phyloP scores from a whole-genome alignment of 768 basidiomycete genomes.

The Mycena latifolia region DNA sequence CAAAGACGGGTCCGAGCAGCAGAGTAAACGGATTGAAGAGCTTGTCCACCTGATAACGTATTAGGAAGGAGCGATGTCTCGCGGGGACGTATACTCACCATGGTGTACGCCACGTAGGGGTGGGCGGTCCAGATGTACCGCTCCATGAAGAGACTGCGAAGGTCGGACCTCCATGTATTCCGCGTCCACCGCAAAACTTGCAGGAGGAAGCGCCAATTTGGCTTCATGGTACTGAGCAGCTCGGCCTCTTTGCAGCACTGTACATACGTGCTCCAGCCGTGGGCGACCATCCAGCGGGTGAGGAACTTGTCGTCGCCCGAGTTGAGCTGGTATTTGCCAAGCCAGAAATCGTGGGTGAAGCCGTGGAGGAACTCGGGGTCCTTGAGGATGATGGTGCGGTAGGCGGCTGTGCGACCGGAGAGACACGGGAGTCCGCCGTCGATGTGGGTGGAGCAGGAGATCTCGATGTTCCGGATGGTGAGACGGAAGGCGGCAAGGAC shows the following conservation, averaged over 20 bases:
- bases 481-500: slow-evolving; percentile 94
- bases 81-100: slow-evolving; percentile 65
- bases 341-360: slow-evolving; percentile 95
- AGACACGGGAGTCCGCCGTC: slow-evolving; percentile 94
- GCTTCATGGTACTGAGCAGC: slow-evolving; percentile 94
- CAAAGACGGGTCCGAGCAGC: slow-evolving; percentile 85
- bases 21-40: slow-evolving; percentile 90
- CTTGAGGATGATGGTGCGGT: slow-evolving; percentile 94
- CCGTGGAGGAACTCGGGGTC: slow-evolving; percentile 94
- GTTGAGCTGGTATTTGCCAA: slow-evolving; percentile 95
- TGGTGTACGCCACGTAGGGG: slow-evolving; percentile 94
- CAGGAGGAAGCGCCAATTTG: slow-evolving; percentile 95
- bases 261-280: slow-evolving; percentile 96
- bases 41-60: slow-evolving; percentile 74
- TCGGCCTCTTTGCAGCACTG: slow-evolving; percentile 90
- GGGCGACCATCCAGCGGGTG: slow-evolving; percentile 96
- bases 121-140: slow-evolving; percentile 89
- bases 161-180: slow-evolving; percentile 94
- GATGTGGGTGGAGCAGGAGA: slow-evolving; percentile 89
- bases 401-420: slow-evolving; percentile 93
- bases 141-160: slow-evolving; percentile 91
- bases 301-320: slow-evolving; percentile 96
- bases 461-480: slow-evolving; percentile 95
- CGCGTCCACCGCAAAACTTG: slow-evolving; percentile 94
- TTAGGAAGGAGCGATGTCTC: neutral